These are phyloP conservation scores for Pythium pyrilobum DNA, from an alignment of 352 stramenopile genomes.

Conservation along the genomic window DNA sequence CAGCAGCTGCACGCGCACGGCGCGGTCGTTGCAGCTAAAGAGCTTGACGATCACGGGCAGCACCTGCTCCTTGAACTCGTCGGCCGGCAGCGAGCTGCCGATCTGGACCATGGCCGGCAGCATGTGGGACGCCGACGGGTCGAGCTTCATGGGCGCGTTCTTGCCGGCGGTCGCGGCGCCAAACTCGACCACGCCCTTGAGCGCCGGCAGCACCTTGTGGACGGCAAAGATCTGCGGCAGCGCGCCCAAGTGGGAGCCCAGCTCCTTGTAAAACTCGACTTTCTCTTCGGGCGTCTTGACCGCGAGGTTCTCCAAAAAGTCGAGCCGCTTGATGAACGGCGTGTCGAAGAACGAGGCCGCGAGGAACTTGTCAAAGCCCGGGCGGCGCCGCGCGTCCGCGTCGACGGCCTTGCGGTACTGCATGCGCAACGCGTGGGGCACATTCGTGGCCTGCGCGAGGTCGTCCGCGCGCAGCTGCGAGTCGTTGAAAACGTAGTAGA, in stretches of 20 bases:
- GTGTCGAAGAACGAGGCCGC: conserved; percentile 90
- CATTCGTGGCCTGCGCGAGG: conserved; percentile 53
- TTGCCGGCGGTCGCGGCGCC: conserved; percentile 44
- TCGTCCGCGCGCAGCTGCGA: conserved; percentile 50
- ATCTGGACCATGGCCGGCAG: conserved; percentile 87
- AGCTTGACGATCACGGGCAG: conserved; percentile 87
- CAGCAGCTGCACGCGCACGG: conserved; percentile 85
- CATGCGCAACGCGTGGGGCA: conserved; percentile 54
- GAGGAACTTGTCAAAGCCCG: conserved; percentile 84
- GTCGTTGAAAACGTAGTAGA: conserved; percentile 80
- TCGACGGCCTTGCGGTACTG: conserved; percentile 85
- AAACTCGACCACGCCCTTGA: conserved; percentile 85
- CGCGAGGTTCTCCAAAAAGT: conserved; percentile 91
- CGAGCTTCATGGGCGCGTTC: conserved; percentile 64
- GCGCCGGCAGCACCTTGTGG: conserved; percentile 80
- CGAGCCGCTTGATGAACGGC: conserved; percentile 91
- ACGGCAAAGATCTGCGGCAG: conserved; percentile 73
- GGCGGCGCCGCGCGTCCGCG: conserved; percentile 46
- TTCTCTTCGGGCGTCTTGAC: conserved; percentile 93
- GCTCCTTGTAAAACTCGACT: conserved; percentile 92
- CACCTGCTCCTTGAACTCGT: conserved; percentile 86
- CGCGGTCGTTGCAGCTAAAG: conserved; percentile 90
- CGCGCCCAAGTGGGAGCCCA: conserved; percentile 63
- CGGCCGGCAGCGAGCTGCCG: conserved; percentile 55
- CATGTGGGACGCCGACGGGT: conserved; percentile 85